A percentile compares a stretch with the other conserved stretches of the same genome.
These are phyloP conservation scores for Lumnitzera racemosa DNA, from an alignment of 345 rosid genomes.

Conservation along the genomic window DNA sequence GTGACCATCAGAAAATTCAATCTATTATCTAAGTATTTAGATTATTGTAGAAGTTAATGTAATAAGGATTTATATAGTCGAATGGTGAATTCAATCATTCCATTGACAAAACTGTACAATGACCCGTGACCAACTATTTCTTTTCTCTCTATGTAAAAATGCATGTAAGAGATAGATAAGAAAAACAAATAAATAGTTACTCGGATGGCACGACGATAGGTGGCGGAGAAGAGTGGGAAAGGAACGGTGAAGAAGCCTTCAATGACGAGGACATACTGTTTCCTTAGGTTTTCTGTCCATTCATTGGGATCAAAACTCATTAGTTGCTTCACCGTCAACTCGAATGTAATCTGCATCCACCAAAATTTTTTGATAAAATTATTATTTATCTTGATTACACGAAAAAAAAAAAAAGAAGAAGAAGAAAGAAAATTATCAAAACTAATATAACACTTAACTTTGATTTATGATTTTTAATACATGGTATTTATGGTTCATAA, in stretches of 20 bases:
- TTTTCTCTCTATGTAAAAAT: no score
- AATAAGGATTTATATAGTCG: no score
- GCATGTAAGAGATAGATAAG: no score
- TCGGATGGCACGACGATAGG: slow-evolving; percentile 74
- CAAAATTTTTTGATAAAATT: no score
- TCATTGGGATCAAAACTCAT: slow-evolving; percentile 97
- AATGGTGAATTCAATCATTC: no score
- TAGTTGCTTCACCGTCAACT: slow-evolving; percentile 80
- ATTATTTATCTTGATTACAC: no score
- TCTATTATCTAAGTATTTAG: no score
- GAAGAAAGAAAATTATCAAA: neutral
- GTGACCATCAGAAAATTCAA: neutral
- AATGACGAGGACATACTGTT: slow-evolving; percentile 83
- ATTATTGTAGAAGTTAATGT: no score
- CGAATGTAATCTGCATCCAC: slow-evolving; percentile 70
- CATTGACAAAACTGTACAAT: no score
- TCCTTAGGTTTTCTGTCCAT: slow-evolving; percentile 84
- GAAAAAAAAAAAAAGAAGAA: neutral
- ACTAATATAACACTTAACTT: neutral
- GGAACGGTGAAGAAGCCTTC: slow-evolving; percentile 94
- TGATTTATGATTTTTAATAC: no score
- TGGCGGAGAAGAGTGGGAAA: slow-evolving; percentile 69
- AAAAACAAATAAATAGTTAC: slow-evolving; percentile 5
- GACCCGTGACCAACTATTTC: no score
- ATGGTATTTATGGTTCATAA: no score